phyloP scores from a whole-genome alignment of 1,284 basidiomycete species.

The Irpex lacteus region DNA sequence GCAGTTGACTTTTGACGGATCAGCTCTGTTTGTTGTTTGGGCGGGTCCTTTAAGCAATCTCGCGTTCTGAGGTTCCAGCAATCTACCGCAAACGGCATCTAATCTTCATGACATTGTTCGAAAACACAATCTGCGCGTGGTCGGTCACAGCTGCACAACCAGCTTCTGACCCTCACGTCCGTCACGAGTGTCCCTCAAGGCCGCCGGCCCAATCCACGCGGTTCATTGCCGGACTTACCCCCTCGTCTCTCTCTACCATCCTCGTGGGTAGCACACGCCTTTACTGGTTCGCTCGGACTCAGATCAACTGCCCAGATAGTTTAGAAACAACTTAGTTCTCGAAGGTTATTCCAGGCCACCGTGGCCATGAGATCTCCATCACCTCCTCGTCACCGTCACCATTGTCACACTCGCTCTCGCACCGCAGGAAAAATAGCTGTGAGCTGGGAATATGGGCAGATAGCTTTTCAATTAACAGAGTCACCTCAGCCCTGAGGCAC shows the following conservation, averaged over 20 bases:
- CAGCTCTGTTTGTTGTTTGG: constrained; percentile 23
- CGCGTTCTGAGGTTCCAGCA: not conserved
- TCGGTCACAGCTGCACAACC: not conserved
- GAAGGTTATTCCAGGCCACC: not conserved
- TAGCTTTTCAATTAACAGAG: constrained; percentile 1
- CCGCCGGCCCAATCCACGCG: constrained; percentile 18
- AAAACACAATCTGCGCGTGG: constrained; percentile 13
- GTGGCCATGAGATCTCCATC: not conserved
- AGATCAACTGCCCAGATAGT: constrained; percentile 7
- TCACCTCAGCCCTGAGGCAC: not conserved
- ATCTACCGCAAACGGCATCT: not conserved
- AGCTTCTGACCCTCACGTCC: constrained; percentile 10
- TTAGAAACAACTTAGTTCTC: not conserved
- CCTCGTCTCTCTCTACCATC: constrained; percentile 7
- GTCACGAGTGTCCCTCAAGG: constrained; percentile 11
- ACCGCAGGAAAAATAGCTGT: not conserved
- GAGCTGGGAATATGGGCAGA: not conserved
- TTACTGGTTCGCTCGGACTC: constrained; percentile 12
- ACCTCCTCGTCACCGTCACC: not conserved
- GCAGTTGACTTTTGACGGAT: constrained; percentile 19
- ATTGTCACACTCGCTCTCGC: not conserved
- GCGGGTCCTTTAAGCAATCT: not conserved
- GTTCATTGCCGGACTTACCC: constrained; percentile 25
- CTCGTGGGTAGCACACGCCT: constrained; percentile 10
- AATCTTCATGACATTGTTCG: not conserved